Conservation (phyloP, 306 rosid genomes). For the Glycine tomentella region DNA sequence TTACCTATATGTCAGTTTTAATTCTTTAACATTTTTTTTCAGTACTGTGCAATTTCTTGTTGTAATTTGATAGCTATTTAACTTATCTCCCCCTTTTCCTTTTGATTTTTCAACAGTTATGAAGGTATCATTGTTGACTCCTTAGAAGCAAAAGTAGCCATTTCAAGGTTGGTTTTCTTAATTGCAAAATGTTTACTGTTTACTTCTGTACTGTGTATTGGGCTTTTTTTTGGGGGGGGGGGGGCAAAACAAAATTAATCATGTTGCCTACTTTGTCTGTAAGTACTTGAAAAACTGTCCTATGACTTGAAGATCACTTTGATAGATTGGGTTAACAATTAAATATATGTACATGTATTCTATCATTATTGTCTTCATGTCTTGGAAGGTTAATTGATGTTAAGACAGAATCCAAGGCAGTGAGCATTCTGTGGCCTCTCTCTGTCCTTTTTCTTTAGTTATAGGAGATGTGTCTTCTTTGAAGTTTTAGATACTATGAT, state of each 20-base stretch:
- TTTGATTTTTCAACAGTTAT: conserved; percentile 60
- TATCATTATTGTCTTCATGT: too few species aligned
- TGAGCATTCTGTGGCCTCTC: too few species aligned
- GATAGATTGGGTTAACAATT: too few species aligned
- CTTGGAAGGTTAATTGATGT: too few species aligned
- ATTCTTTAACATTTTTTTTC: conserved; percentile 13
- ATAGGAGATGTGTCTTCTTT: too few species aligned
- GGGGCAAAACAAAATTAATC: background rate
- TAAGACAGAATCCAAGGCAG: too few species aligned
- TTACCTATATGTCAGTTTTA: conserved; percentile 21
- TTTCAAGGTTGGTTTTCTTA: conserved; percentile 75
- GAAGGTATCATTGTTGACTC: conserved; percentile 89
- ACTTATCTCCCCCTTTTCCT: conserved; percentile 6
- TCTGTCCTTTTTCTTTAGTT: too few species aligned
- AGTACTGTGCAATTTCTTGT: conserved; percentile 36
- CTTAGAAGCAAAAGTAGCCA: conserved; percentile 70
- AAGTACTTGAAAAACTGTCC: too few species aligned
- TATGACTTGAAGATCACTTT: too few species aligned
- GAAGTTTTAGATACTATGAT: too few species aligned
- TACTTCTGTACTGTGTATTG: conserved; percentile 31
- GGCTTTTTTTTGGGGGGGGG: background rate
- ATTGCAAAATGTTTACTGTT: conserved; percentile 31
- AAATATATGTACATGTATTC: too few species aligned
- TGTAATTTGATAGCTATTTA: conserved; percentile 40
- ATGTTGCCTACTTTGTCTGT: too few species aligned